These are phyloP conservation scores for Lomentospora prolificans DNA, from an alignment of 2,329 filamentous ascomycete genomes.

Conservation along the genomic window DNA sequence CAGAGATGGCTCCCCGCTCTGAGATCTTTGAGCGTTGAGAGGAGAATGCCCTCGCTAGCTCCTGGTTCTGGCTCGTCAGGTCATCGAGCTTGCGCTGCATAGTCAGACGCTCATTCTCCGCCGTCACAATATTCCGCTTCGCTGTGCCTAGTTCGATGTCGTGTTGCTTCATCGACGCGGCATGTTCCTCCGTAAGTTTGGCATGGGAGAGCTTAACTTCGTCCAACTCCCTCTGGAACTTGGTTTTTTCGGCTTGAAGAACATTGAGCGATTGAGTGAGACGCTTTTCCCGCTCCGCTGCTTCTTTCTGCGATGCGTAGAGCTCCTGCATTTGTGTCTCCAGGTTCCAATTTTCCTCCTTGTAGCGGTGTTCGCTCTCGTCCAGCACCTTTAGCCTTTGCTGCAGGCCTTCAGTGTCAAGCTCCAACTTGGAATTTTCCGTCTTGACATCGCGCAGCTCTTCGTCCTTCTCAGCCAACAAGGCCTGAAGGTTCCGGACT, in stretches of 20 bases:
- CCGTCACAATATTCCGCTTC: constrained; percentile 67
- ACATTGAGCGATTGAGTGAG: constrained; percentile 63
- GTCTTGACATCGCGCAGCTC: constrained; percentile 63
- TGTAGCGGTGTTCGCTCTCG: constrained; percentile 91
- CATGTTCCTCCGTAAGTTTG: constrained; percentile 73
- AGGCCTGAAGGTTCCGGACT: constrained; percentile 77
- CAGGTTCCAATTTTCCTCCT: constrained; percentile 97
- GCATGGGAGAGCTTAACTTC: constrained; percentile 74
- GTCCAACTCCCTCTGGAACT: constrained; percentile 77
- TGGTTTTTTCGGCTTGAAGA: constrained; percentile 63
- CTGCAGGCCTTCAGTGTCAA: constrained; percentile 68
- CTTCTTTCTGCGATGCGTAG: constrained; percentile 61
- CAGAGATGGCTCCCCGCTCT: constrained; percentile 52
- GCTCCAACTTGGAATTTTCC: constrained; percentile 71
- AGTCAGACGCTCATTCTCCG: constrained; percentile 67
- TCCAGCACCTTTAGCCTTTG: constrained; percentile 76
- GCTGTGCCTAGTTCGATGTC: constrained; percentile 81
- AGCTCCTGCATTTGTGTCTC: constrained; percentile 88
- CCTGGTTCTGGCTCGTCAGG: constrained; percentile 77
- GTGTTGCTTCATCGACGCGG: constrained; percentile 66
- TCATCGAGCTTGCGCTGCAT: constrained; percentile 84
- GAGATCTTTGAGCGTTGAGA: constrained; percentile 57
- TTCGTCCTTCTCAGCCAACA: constrained; percentile 82
- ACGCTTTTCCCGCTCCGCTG: constrained; percentile 73
- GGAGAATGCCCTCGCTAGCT: constrained; percentile 76